A percentile compares a stretch with the other conserved stretches of the same genome.
phyloP scores from a whole-genome alignment of 768 basidiomycete species.

The Suillus fuscotomentosus region DNA sequence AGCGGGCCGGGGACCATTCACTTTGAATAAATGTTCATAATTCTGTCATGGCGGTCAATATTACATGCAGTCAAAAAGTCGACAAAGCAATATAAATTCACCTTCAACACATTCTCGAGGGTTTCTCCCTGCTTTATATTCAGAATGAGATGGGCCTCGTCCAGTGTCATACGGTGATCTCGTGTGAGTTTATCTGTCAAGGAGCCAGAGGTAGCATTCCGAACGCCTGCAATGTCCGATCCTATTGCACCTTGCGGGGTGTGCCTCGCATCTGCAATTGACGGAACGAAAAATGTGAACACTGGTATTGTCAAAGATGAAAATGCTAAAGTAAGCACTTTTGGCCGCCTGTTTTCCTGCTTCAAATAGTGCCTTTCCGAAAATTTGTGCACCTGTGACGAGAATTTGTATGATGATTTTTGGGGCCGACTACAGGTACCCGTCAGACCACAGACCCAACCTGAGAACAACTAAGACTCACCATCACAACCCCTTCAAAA shows the following conservation, averaged over 20 bases:
- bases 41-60: slow-evolving; percentile 48
- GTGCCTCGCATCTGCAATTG: slow-evolving; percentile 72
- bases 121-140: slow-evolving; percentile 78
- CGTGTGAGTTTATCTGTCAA: slow-evolving; percentile 79
- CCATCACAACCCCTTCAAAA: slow-evolving; percentile 5
- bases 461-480: not conserved
- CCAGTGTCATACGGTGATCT: slow-evolving; percentile 88
- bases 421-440: slow-evolving; percentile 63
- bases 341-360: slow-evolving; percentile 90
- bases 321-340: slow-evolving; percentile 57
- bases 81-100: slow-evolving; percentile 29
- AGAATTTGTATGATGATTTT: slow-evolving; percentile 78
- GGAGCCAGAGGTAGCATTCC: slow-evolving; percentile 72
- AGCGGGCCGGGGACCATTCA: slow-evolving; percentile 72
- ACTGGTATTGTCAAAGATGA: not conserved
- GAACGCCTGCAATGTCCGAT: slow-evolving; percentile 69
- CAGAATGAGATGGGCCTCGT: slow-evolving; percentile 92
- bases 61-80: not conserved
- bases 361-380: slow-evolving; percentile 89
- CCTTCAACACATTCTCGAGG: slow-evolving; percentile 72
- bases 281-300: not conserved
- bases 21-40: slow-evolving; percentile 91
- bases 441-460: not conserved
- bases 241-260: slow-evolving; percentile 70
- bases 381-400: slow-evolving; percentile 71